phyloP scores from a whole-genome alignment of 2,329 filamentous ascomycete species.

The Sporothrix pseudoabietina region DNA sequence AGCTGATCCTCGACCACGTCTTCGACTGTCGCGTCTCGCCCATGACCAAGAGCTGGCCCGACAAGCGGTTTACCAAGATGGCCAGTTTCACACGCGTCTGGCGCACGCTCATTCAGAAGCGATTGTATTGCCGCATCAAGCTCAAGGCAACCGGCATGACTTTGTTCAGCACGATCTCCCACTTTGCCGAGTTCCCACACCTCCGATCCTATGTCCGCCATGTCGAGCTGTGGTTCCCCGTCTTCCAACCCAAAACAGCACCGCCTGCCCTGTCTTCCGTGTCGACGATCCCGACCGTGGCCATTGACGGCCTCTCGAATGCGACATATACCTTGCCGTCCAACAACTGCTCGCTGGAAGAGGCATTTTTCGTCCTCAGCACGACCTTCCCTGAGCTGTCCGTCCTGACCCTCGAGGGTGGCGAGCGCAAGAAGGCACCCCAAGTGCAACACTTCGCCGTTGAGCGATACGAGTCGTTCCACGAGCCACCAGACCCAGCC shows the following conservation, averaged over 20 bases:
- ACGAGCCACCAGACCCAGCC: neutral
- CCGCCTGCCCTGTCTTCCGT: slow-evolving; percentile 49
- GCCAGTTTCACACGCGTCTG: slow-evolving; percentile 65
- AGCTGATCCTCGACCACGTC: slow-evolving; percentile 69
- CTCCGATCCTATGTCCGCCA: slow-evolving; percentile 68
- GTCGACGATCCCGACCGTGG: slow-evolving; percentile 55
- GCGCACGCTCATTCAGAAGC: slow-evolving; percentile 68
- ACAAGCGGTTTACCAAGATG: slow-evolving; percentile 66
- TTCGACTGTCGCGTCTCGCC: slow-evolving; percentile 69
- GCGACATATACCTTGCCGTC: slow-evolving; percentile 61
- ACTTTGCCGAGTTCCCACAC: slow-evolving; percentile 61
- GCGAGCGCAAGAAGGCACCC: slow-evolving; percentile 73
- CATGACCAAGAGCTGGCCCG: slow-evolving; percentile 57
- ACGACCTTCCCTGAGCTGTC: slow-evolving; percentile 61
- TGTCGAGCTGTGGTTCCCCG: slow-evolving; percentile 76
- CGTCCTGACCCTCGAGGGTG: slow-evolving; percentile 74
- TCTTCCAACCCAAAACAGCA: slow-evolving; percentile 63
- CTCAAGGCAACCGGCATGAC: slow-evolving; percentile 70
- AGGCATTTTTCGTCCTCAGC: slow-evolving; percentile 66
- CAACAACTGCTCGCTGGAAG: slow-evolving; percentile 70
- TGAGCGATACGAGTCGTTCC: slow-evolving; percentile 1
- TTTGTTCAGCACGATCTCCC: slow-evolving; percentile 60
- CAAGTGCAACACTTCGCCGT: slow-evolving; percentile 61
- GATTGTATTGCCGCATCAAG: slow-evolving; percentile 75
- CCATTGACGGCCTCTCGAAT: slow-evolving; percentile 57